Percentiles rank a stretch among this genome's conserved stretches.
Evolutionary conservation across 148 eudicot genomes (phyloP).

Genomic region (Vaccinium corymbosum): DNA sequence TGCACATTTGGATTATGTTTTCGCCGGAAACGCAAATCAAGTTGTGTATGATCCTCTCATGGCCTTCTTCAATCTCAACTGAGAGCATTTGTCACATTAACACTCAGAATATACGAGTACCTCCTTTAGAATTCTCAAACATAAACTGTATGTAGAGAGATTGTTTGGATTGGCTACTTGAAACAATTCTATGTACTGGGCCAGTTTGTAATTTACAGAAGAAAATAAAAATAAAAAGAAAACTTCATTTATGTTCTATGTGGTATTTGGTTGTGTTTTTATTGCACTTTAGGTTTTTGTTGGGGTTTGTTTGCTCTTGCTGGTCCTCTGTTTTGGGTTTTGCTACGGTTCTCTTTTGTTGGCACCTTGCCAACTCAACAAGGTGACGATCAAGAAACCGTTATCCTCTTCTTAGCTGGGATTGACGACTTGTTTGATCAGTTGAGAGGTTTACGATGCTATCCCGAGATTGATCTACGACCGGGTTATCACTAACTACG

Average conservation of each 20-base stretch:
- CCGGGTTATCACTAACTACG: too few relatives aligned
- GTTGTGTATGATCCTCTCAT: slow-evolving; percentile 37
- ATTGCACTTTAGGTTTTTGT: background rate
- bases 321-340: too few relatives aligned
- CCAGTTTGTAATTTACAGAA: background rate
- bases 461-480: too few relatives aligned
- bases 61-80: slow-evolving; percentile 31
- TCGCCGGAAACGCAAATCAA: slow-evolving; percentile 34
- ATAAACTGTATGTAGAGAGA: background rate
- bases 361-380: too few relatives aligned
- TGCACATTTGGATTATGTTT: slow-evolving; percentile 36
- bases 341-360: too few relatives aligned
- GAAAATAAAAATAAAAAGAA: background rate
- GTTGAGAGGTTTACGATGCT: too few relatives aligned
- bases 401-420: too few relatives aligned
- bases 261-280: background rate
- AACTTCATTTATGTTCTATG: background rate
- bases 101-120: background rate
- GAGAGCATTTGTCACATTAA: background rate
- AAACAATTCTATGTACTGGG: background rate
- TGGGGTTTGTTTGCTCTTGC: too few relatives aligned
- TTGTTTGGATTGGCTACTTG: background rate
- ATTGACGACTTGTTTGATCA: too few relatives aligned
- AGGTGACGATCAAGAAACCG: too few relatives aligned
- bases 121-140: background rate